A percentile compares a stretch with the other conserved stretches of the same genome.
These are phyloP conservation scores for Microdochium bolleyi DNA, from an alignment of 2,329 filamentous ascomycete species.

Conservation along the genomic window DNA sequence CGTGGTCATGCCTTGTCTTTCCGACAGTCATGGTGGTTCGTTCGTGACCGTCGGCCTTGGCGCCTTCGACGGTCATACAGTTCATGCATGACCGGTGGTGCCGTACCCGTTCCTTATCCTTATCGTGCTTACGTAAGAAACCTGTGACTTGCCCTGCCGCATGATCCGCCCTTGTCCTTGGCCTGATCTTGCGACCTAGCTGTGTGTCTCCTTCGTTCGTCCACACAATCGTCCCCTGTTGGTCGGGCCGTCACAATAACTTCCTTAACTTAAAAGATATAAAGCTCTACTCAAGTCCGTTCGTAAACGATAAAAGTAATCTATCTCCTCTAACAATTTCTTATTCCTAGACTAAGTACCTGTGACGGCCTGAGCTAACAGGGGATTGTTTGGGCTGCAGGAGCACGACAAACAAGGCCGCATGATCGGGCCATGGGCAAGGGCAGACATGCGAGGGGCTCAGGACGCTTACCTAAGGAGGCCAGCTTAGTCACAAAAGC, in stretches of 20 bases:
- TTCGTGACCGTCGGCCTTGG: not conserved
- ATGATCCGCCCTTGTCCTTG: no score
- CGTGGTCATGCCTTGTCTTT: no score
- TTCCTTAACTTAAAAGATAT: not conserved
- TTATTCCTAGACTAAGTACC: not conserved
- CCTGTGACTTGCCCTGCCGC: no score
- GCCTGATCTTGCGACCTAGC: no score
- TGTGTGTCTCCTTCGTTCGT: no score
- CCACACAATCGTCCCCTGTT: no score
- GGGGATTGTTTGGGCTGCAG: not conserved
- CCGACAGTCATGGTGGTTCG: not conserved
- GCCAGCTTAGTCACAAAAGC: no score
- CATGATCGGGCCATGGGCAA: not conserved
- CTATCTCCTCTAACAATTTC: not conserved
- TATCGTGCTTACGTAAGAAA: no score
- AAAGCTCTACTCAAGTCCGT: not conserved
- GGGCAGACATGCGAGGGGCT: not conserved
- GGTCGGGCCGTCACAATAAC: no score
- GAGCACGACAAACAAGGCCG: not conserved
- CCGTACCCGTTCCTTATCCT: not conserved
- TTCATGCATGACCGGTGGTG: not conserved
- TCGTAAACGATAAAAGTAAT: not conserved
- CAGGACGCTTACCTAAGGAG: no score
- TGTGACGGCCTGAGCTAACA: not conserved
- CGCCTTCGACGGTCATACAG: not conserved